Percentiles rank a stretch among this genome's conserved stretches.
Conservation (phyloP, 495 filamentous ascomycete species). For the Daldinia grandis region DNA sequence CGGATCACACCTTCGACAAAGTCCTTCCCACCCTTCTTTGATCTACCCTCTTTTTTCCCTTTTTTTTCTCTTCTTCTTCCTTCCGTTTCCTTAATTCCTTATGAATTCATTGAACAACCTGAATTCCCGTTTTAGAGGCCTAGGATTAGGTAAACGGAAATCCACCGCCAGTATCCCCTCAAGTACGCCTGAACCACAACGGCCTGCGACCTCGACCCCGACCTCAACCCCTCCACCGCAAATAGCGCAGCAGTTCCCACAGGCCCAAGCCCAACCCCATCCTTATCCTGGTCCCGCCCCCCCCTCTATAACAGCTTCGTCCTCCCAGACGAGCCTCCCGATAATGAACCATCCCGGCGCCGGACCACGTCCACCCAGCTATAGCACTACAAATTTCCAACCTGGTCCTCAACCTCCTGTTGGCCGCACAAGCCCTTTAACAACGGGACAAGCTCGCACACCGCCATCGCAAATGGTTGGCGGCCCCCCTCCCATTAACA, state of each 20-base stretch:
- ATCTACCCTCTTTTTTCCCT: conserved; percentile 24
- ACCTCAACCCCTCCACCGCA: conserved; percentile 55
- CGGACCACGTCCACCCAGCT: conserved; percentile 75
- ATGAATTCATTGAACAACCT: conserved; percentile 72
- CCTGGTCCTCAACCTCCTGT: conserved; percentile 63
- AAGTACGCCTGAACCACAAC: conserved; percentile 45
- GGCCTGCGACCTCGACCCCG: conserved; percentile 53
- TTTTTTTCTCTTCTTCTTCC: conserved; percentile 40
- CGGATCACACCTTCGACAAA: conserved; percentile 25
- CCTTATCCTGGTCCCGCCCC: conserved; percentile 52
- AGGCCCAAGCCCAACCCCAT: conserved; percentile 44
- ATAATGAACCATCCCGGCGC: conserved; percentile 66
- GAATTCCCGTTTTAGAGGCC: conserved; percentile 68
- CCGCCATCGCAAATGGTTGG: conserved; percentile 70
- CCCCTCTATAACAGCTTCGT: conserved; percentile 54
- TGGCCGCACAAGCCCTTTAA: conserved; percentile 59
- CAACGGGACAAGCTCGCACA: conserved; percentile 57
- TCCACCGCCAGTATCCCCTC: conserved; percentile 58
- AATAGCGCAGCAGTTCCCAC: conserved; percentile 52
- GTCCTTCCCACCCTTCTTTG: conserved; percentile 29
- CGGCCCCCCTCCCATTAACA: conserved; percentile 78
- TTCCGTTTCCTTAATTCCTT: conserved; percentile 49
- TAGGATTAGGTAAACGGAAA: conserved; percentile 66
- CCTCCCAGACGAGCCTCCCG: conserved; percentile 61
- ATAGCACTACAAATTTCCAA: conserved; percentile 67